These are phyloP conservation scores for Suillus occidentalis DNA, from an alignment of 768 basidiomycete species.

Conservation along the genomic window DNA sequence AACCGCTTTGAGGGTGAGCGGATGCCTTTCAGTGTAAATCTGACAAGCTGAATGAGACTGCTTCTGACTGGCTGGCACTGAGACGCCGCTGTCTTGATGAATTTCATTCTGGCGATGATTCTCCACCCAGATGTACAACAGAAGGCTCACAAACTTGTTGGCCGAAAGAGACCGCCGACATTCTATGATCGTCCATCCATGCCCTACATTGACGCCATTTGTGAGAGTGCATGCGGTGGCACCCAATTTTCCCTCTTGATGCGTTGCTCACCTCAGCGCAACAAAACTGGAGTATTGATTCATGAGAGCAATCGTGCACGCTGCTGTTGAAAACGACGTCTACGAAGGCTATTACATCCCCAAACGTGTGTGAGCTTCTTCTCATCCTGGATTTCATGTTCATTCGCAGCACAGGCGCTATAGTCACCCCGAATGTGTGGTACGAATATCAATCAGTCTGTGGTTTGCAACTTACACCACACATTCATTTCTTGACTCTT, in stretches of 20 bases:
- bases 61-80: conserved; percentile 1
- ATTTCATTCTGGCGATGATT: conserved; percentile 17
- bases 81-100: background rate
- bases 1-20: conserved; percentile 7
- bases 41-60: background rate
- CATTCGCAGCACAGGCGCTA: conserved; percentile 4
- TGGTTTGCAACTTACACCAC: conserved; percentile 13
- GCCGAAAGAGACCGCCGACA: conserved; percentile 11
- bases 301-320: conserved; percentile 20
- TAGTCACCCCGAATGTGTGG: conserved; percentile 2
- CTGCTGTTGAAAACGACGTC: conserved; percentile 35
- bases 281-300: background rate
- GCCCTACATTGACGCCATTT: conserved; percentile 15
- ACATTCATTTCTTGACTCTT: too few relatives aligned
- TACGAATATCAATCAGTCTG: background rate
- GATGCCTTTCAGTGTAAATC: background rate
- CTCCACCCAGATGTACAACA: conserved; percentile 14
- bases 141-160: conserved; percentile 31
- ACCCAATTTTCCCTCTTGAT: conserved; percentile 15
- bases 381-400: background rate
- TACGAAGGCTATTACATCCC: conserved; percentile 52
- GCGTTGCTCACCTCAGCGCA: conserved; percentile 3
- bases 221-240: conserved; percentile 15
- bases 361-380: conserved; percentile 29
- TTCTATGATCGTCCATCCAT: conserved; percentile 16